These are phyloP conservation scores for Solanum gandarillasii DNA, from an alignment of 257 asterid species.

Conservation along the genomic window DNA sequence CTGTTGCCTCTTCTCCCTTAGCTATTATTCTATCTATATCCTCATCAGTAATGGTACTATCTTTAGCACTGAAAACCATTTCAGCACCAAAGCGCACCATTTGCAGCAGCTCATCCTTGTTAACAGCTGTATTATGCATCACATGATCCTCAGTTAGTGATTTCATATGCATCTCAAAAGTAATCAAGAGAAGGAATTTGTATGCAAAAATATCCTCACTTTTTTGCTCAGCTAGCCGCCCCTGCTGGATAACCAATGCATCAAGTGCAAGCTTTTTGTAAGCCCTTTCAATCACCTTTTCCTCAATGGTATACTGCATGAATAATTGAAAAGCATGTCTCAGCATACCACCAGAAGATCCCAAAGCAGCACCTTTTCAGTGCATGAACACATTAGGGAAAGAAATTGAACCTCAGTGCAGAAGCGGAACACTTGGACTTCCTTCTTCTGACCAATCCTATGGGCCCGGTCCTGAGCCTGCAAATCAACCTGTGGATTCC, in stretches of 20 bases:
- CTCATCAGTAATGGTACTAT: slow-evolving; percentile 47
- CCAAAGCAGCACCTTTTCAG: not conserved
- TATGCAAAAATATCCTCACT: not conserved
- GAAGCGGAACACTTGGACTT: slow-evolving; percentile 98
- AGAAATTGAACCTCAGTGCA: slow-evolving; percentile 82
- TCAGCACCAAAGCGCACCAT: slow-evolving; percentile 99
- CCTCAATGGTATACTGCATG: slow-evolving; percentile 89
- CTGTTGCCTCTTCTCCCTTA: slow-evolving; percentile 24
- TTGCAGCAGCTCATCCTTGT: slow-evolving; percentile 94
- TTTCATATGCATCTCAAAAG: not conserved
- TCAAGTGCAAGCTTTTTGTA: slow-evolving; percentile 92
- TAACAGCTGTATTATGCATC: slow-evolving; percentile 57
- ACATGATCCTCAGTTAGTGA: not conserved
- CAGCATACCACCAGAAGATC: not conserved
- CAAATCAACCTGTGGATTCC: slow-evolving; percentile 99
- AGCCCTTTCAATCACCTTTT: slow-evolving; percentile 98
- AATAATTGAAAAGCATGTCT: slow-evolving; percentile 3
- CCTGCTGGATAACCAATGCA: slow-evolving; percentile 8
- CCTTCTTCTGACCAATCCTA: slow-evolving; percentile 98
- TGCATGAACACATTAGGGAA: not conserved
- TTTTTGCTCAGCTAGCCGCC: slow-evolving; percentile 7
- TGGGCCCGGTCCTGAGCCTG: slow-evolving; percentile 99
- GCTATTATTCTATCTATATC: slow-evolving; percentile 5
- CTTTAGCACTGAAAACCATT: slow-evolving; percentile 99
- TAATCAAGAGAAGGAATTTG: not conserved